These are phyloP conservation scores for Spongospora subterranea DNA, from an alignment of 208 protist species.

Conservation along the genomic window DNA sequence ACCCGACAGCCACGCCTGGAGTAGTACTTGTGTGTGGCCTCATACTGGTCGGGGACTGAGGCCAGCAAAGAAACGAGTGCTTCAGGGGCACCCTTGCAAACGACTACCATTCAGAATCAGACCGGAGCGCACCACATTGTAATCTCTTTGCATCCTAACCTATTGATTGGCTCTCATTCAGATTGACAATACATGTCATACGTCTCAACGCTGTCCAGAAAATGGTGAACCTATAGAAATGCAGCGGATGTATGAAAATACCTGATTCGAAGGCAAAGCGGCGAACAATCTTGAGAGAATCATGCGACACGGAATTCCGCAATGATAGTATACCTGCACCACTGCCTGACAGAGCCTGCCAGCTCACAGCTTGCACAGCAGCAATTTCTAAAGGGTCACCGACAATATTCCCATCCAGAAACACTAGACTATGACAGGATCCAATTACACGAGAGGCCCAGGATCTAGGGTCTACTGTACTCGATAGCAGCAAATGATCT, in stretches of 20 bases:
- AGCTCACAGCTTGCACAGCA: constrained; percentile 14
- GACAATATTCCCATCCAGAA: constrained; percentile 1
- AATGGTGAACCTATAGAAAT: not conserved
- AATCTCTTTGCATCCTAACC: too few species aligned
- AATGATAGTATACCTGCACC: not conserved
- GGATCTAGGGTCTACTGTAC: not conserved
- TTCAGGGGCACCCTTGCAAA: constrained; percentile 66
- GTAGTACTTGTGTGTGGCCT: constrained; percentile 55
- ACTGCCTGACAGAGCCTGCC: not conserved
- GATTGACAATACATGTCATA: constrained; percentile 56
- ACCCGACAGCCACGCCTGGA: constrained; percentile 62
- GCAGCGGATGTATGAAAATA: not conserved
- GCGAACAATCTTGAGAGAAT: not conserved
- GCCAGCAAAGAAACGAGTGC: not conserved
- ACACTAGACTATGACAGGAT: constrained; percentile 32
- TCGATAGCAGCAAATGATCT: not conserved
- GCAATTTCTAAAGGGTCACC: constrained; percentile 62
- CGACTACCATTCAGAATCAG: not conserved
- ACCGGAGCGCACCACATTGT: too few species aligned
- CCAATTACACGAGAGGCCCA: not conserved
- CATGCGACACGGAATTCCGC: not conserved
- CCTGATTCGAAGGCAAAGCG: constrained; percentile 18
- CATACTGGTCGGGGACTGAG: constrained; percentile 50
- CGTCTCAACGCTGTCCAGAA: constrained; percentile 44
- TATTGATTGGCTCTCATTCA: not conserved